Percentiles rank a stretch among this genome's conserved stretches.
phyloP scores from a whole-genome alignment of 2,329 filamentous ascomycete genomes.

The Diaporthe vaccinii region DNA sequence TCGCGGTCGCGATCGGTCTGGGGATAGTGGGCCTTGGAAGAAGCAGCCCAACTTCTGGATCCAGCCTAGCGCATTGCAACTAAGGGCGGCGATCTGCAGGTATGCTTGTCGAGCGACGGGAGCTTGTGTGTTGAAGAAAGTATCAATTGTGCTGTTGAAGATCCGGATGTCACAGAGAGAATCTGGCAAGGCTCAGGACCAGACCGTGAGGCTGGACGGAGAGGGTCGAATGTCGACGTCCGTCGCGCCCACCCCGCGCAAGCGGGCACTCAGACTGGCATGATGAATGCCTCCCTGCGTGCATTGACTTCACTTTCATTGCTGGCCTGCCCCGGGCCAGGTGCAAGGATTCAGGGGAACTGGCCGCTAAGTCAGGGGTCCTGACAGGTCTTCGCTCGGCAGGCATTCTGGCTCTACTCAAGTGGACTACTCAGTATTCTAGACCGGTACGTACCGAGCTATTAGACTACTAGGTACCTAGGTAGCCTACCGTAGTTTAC shows the following conservation, averaged over 20 bases:
- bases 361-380: constrained; percentile 33
- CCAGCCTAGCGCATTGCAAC: constrained; percentile 38
- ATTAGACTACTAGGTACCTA: not conserved
- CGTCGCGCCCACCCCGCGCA: not conserved
- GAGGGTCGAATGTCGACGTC: not conserved
- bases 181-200: not conserved
- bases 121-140: not conserved
- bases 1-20: constrained; percentile 28
- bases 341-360: constrained; percentile 33
- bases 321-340: not conserved
- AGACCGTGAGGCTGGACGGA: not conserved
- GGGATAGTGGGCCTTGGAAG: constrained; percentile 26
- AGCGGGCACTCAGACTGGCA: constrained; percentile 18
- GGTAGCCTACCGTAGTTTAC: not conserved
- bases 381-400: constrained; percentile 10
- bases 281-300: constrained; percentile 14
- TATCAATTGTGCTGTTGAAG: constrained; percentile 2
- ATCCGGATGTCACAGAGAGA: not conserved
- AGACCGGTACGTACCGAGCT: not conserved
- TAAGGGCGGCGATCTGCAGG: constrained; percentile 21
- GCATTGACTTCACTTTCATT: constrained; percentile 27
- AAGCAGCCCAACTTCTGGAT: constrained; percentile 33
- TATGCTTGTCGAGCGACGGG: constrained; percentile 18
- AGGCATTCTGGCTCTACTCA: not conserved
- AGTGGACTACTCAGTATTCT: not conserved